These are phyloP conservation scores for Macadamia tetraphylla DNA, from an alignment of 164 flowering plant species.

Conservation along the genomic window DNA sequence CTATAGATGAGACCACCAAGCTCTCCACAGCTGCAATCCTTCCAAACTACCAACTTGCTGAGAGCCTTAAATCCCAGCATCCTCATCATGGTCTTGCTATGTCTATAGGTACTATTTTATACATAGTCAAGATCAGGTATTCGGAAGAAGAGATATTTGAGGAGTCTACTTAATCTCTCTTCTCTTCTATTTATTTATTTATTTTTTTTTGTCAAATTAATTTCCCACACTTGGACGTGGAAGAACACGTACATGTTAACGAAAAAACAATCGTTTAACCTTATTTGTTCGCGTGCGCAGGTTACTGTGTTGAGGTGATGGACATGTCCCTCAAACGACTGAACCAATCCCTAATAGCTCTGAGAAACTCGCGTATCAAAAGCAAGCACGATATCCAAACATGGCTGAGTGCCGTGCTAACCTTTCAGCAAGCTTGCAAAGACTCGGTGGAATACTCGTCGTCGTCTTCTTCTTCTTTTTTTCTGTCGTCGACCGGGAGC, in stretches of 20 bases:
- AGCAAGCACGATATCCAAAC: constrained; percentile 43
- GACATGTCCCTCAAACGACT: constrained; percentile 36
- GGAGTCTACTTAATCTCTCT: background rate
- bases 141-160: too few species aligned
- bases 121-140: too few species aligned
- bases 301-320: constrained; percentile 35
- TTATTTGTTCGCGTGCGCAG: constrained; percentile 14
- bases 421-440: constrained; percentile 43
- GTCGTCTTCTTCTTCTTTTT: background rate
- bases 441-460: constrained; percentile 18
- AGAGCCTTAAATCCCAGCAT: background rate
- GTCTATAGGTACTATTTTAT: constrained; percentile 5
- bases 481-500: background rate
- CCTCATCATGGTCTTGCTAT: constrained; percentile 1
- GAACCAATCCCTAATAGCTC: constrained; percentile 35
- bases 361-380: constrained; percentile 19
- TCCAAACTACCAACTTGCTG: background rate
- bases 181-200: background rate
- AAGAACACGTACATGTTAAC: too few species aligned
- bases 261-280: too few species aligned
- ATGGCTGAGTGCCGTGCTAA: constrained; percentile 51
- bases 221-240: background rate
- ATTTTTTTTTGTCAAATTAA: background rate
- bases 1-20: constrained; percentile 28
- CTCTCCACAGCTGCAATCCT: constrained; percentile 13